Evolutionary conservation across 768 basidiomycete species (phyloP).

Genomic region (Calvatia gigantea): DNA sequence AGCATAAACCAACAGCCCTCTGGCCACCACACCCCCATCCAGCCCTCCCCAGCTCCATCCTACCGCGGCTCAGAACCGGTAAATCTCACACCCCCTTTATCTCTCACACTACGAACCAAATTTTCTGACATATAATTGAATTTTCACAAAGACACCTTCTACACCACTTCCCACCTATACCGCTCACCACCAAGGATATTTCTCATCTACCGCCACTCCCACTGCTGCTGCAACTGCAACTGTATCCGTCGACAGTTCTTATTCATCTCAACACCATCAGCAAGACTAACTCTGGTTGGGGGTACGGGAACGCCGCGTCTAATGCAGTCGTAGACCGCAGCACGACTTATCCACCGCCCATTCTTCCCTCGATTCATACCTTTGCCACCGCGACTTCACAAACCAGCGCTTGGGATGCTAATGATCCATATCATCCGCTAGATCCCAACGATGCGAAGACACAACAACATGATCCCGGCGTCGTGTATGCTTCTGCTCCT

Average conservation of each 20-base stretch:
- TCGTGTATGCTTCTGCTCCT: not conserved
- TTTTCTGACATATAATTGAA: not conserved
- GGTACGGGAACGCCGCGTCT: conserved; percentile 51
- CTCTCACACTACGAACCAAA: conserved; percentile 11
- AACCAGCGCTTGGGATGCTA: conserved; percentile 25
- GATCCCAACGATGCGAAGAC: conserved; percentile 3
- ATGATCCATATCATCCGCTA: conserved; percentile 2
- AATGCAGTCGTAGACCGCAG: conserved; percentile 42
- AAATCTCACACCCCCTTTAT: conserved; percentile 11
- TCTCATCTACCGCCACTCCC: conserved; percentile 36
- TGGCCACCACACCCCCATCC: conserved; percentile 44
- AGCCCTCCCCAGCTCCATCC: conserved; percentile 43
- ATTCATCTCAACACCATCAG: conserved; percentile 39
- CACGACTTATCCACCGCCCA: conserved; percentile 44
- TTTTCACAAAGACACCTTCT: conserved; percentile 1
- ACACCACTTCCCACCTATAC: conserved; percentile 37
- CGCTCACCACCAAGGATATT: conserved; percentile 37
- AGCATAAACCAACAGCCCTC: conserved; percentile 32
- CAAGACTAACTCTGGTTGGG: not conserved
- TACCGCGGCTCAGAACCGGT: conserved; percentile 46
- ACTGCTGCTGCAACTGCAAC: conserved; percentile 23
- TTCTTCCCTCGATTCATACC: conserved; percentile 52
- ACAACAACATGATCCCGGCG: not conserved
- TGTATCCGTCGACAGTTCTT: conserved; percentile 19
- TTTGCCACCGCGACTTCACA: conserved; percentile 30